Base-by-base conservation (phyloP, 495 filamentous ascomycete species). In the Cudoniella acicularis region DNA sequence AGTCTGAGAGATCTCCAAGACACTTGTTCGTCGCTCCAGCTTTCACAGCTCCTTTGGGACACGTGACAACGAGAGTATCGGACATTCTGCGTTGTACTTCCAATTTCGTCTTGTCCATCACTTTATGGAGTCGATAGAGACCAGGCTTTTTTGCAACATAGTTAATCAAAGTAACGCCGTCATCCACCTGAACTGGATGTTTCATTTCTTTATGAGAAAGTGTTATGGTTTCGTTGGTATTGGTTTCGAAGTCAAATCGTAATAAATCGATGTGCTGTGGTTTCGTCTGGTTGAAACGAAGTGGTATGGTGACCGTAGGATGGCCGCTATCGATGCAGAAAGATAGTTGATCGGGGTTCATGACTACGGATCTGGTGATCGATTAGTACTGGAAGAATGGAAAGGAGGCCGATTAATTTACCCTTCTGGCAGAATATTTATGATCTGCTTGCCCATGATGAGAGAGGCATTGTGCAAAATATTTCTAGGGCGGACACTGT, bases 371-470 rank as follows among this genome's bases (percentile, higher is more conserved):
- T 2, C 90, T 92, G 45, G 46, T 4, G 18, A 40, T 1, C 27
- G n/a, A 18, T 51, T 27, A 60, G 62, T 45, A 64, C 71, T 40
- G 20, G 27, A 23, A 18, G 11, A 49, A 36, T 2, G 21, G n/a
- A 49, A 24, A 11, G 18, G 4, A 18, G 49, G 10, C n/a, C 48
- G 22, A 22, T 26, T 23, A 50, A 25, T 86, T 66, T 70, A 92
- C 85, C 94, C 94, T 79, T 98, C 94, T 1, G 94, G 94, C 24
- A 98, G 77, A 69, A 98, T 95, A 67, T 98, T 91, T 67, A 98
- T 91, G 61, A 96, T 93, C 73, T 96, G 91, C 69, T 90, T 92
- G 68, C 94, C 94, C 69, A 96, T 80, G 54, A 98, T 96, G 65
- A 96, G 80, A 6, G 93, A 96, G 1, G 89, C 79, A 68, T 97